phyloP scores from a whole-genome alignment of 2,329 filamentous ascomycete species.

The Ophiostoma himal-ulmi region DNA sequence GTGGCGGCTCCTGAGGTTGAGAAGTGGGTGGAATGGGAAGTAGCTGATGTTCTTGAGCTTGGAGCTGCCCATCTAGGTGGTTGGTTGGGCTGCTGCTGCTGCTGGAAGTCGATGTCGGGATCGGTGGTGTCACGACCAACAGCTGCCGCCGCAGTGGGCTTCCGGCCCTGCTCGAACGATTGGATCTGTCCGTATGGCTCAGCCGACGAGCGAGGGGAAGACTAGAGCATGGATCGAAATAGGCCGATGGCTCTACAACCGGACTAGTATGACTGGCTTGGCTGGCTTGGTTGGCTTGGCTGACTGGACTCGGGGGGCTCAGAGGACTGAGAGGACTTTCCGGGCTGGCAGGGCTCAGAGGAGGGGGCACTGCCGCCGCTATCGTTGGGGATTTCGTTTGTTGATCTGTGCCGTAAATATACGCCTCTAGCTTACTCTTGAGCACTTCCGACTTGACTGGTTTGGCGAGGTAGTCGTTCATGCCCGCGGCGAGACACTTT shows the following conservation, averaged over 20 bases:
- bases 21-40: background rate
- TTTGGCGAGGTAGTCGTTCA: slow-evolving; percentile 97
- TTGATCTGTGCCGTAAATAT: slow-evolving; percentile 38
- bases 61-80: background rate
- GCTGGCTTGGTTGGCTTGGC: background rate
- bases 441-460: slow-evolving; percentile 85
- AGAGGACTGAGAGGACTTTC: background rate
- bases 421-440: slow-evolving; percentile 69
- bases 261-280: background rate
- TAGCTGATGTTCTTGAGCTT: background rate
- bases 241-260: background rate
- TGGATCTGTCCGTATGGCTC: background rate
- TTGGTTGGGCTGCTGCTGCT: background rate
- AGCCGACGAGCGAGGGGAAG: background rate
- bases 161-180: background rate
- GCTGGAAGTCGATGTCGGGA: background rate
- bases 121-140: background rate
- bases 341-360: background rate
- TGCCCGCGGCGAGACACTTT: slow-evolving; percentile 90
- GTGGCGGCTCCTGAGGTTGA: background rate
- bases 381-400: slow-evolving; percentile 30
- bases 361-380: background rate
- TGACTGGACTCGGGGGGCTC: background rate
- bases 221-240: background rate
- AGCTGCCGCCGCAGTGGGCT: slow-evolving; percentile 9